phyloP scores from a whole-genome alignment of 108 stramenopile genomes.

The Schizochytrium sp. region DNA sequence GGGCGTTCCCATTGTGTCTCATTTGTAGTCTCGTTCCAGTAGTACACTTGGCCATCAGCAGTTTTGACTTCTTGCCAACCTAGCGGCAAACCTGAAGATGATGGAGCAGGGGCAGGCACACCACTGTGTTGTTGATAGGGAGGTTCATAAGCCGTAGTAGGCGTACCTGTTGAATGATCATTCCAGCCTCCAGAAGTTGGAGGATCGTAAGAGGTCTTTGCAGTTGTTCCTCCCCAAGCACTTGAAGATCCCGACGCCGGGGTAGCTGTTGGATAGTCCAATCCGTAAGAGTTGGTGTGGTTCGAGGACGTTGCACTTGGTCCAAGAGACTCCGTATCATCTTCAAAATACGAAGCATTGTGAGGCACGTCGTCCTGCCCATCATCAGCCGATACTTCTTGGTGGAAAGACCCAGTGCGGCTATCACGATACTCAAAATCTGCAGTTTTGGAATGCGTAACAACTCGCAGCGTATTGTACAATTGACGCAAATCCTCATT shows the following conservation, averaged over 20 bases:
- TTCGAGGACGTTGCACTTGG: not conserved
- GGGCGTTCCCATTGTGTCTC: conserved; percentile 51
- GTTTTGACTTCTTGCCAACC: conserved; percentile 50
- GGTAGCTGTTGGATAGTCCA: not conserved
- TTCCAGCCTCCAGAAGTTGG: not conserved
- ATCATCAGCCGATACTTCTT: not conserved
- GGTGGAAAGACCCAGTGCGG: conserved; percentile 38
- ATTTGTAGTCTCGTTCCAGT: not conserved
- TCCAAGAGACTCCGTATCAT: not conserved
- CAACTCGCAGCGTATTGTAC: conserved; percentile 46
- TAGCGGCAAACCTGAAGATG: not conserved
- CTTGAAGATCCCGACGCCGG: not conserved
- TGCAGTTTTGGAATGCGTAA: conserved; percentile 22
- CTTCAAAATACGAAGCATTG: not conserved
- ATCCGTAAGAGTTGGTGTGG: not conserved
- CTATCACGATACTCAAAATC: conserved; percentile 54
- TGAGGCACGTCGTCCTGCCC: not conserved
- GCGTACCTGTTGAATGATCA: too few species aligned
- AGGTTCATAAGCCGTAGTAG: too few species aligned
- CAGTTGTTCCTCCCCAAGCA: not conserved
- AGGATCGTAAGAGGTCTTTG: not conserved
- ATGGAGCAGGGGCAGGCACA: not conserved
- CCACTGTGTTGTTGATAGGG: too few species aligned
- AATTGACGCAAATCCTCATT: conserved; percentile 44
- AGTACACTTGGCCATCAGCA: conserved; percentile 36